A percentile compares a stretch with the other conserved stretches of the same genome.
Evolutionary conservation across 108 stramenopile genomes (phyloP).

Genomic region (Cyclotella distinguenda): DNA sequence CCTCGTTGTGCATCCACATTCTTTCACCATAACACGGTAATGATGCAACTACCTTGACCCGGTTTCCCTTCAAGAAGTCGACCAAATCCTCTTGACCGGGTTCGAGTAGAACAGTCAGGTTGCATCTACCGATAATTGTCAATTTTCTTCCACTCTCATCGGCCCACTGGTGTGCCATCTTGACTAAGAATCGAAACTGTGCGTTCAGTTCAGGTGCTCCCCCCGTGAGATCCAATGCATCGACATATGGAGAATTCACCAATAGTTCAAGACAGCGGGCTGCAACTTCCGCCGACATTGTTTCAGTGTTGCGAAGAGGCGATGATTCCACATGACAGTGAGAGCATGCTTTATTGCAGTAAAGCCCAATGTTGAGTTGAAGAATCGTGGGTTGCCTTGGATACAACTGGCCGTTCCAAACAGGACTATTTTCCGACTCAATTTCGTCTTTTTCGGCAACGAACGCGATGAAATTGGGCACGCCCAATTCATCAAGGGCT

Average conservation of each 20-base stretch:
- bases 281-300: constrained; percentile 88
- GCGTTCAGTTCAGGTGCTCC: constrained; percentile 95
- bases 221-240: constrained; percentile 94
- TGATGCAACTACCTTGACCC: constrained; percentile 87
- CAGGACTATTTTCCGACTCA: constrained; percentile 1
- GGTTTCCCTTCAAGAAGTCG: constrained; percentile 87
- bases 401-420: constrained; percentile 24
- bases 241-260: constrained; percentile 71
- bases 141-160: constrained; percentile 54
- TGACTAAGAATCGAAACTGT: constrained; percentile 88
- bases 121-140: constrained; percentile 97
- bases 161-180: constrained; percentile 70
- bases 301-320: constrained; percentile 86
- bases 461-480: constrained; percentile 80
- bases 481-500: constrained; percentile 81
- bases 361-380: constrained; percentile 97
- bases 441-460: constrained; percentile 38
- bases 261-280: constrained; percentile 85
- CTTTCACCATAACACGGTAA: constrained; percentile 91
- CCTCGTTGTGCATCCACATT: constrained; percentile 97
- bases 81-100: constrained; percentile 94
- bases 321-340: constrained; percentile 95
- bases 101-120: constrained; percentile 93
- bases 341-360: constrained; percentile 95
- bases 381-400: constrained; percentile 59